phyloP scores from a whole-genome alignment of 106 monocot species.

The Iris macrosiphon region DNA sequence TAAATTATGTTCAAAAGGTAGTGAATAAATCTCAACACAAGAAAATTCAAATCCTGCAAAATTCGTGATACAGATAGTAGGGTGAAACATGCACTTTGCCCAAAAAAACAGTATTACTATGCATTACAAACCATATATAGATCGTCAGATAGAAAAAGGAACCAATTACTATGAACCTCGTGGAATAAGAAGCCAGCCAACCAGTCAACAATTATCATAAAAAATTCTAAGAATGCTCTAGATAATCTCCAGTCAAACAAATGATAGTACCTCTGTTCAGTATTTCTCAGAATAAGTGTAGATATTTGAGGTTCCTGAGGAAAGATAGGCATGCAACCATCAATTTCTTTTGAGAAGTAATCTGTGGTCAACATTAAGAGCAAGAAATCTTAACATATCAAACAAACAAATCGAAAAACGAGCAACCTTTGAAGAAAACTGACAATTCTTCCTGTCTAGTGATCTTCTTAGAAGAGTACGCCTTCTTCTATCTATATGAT shows the following conservation, averaged over 20 bases:
- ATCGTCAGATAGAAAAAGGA: neutral
- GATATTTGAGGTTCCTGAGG: constrained; percentile 26
- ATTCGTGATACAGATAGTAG: too few species aligned
- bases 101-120: neutral
- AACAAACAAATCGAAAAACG: neutral
- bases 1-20: too few species aligned
- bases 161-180: neutral
- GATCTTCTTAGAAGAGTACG: constrained; percentile 14
- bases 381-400: neutral
- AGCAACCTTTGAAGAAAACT: constrained; percentile 16
- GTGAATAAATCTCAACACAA: too few species aligned
- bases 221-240: too few species aligned
- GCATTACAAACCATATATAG: neutral
- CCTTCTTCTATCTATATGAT: constrained; percentile 9
- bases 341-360: neutral
- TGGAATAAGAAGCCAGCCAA: neutral
- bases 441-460: constrained; percentile 5
- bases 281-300: constrained; percentile 15
- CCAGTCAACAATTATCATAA: too few species aligned
- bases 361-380: neutral
- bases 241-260: neutral
- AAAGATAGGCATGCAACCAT: constrained; percentile 8
- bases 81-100: neutral
- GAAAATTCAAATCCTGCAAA: too few species aligned
- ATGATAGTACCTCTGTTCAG: constrained; percentile 32